Percentiles rank a stretch among this genome's conserved stretches.
These are phyloP conservation scores for Penicillium crystallinum DNA, from an alignment of 495 filamentous ascomycete species.

Conservation along the genomic window DNA sequence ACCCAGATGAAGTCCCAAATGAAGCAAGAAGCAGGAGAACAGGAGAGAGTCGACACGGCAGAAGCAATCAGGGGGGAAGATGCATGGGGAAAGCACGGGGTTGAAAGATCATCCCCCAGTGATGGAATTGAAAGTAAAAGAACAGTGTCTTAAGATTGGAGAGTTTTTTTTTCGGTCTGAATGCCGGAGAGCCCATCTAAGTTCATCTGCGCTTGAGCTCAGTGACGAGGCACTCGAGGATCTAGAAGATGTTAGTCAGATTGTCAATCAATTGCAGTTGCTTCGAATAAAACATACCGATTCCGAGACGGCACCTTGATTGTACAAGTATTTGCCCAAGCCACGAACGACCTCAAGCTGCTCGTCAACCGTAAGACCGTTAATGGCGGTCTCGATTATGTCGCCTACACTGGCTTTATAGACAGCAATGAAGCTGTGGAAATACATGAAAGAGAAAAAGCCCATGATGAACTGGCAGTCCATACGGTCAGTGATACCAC, in stretches of 20 bases:
- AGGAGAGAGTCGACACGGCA: constrained; percentile 7
- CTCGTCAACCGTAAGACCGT: constrained; percentile 73
- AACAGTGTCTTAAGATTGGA: constrained; percentile 17
- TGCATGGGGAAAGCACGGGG: constrained; percentile 9
- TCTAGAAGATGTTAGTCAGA: constrained; percentile 23
- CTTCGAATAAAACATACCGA: constrained; percentile 45
- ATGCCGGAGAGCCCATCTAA: constrained; percentile 1
- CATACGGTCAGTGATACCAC: constrained; percentile 98
- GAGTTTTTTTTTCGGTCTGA: constrained; percentile 23
- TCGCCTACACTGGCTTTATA: constrained; percentile 75
- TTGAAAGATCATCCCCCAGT: constrained; percentile 5
- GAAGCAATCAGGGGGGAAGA: not conserved
- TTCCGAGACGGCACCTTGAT: constrained; percentile 67
- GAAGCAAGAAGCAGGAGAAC: constrained; percentile 4
- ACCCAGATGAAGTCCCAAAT: not conserved
- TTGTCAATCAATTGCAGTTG: not conserved
- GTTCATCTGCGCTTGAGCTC: constrained; percentile 40
- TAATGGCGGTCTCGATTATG: constrained; percentile 85
- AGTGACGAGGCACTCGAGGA: constrained; percentile 38
- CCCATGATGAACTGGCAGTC: constrained; percentile 99
- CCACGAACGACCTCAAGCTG: constrained; percentile 84
- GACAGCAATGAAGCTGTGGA: constrained; percentile 91
- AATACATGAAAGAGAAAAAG: constrained; percentile 97
- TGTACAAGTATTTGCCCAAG: constrained; percentile 77
- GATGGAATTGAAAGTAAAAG: constrained; percentile 4